Conservation (phyloP, 169 alveolate species). For the Blepharisma undulans region DNA sequence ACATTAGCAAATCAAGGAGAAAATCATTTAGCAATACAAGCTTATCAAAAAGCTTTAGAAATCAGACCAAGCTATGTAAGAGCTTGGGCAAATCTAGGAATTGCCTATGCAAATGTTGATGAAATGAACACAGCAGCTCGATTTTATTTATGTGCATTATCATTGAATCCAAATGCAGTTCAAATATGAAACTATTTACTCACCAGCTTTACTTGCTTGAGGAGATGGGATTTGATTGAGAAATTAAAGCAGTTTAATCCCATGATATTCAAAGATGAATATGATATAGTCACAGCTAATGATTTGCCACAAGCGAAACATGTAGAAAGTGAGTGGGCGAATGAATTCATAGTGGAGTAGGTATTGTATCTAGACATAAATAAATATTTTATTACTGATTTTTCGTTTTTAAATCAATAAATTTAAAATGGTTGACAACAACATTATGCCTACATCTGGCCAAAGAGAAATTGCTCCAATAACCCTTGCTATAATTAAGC, state of each 20-base stretch:
- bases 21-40: conserved; percentile 74
- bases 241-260: not conserved
- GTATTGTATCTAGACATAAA: not conserved
- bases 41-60: conserved; percentile 79
- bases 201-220: conserved; percentile 64
- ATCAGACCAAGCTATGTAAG: conserved; percentile 85
- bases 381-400: no score
- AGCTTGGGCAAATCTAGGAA: conserved; percentile 87
- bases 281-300: not conserved
- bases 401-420: not conserved
- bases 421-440: not conserved
- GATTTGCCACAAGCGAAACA: not conserved
- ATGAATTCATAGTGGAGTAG: not conserved
- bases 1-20: conserved; percentile 80
- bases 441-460: conserved; percentile 38
- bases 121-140: conserved; percentile 70
- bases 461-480: conserved; percentile 6
- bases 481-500: not conserved
- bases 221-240: conserved; percentile 39
- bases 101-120: conserved; percentile 80
- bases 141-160: conserved; percentile 78
- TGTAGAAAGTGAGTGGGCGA: not conserved
- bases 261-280: not conserved
- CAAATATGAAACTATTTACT: conserved; percentile 86
- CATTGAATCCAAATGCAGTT: conserved; percentile 82